Base-by-base conservation (phyloP, 2,329 filamentous ascomycete species). In the Venturia effusa region DNA sequence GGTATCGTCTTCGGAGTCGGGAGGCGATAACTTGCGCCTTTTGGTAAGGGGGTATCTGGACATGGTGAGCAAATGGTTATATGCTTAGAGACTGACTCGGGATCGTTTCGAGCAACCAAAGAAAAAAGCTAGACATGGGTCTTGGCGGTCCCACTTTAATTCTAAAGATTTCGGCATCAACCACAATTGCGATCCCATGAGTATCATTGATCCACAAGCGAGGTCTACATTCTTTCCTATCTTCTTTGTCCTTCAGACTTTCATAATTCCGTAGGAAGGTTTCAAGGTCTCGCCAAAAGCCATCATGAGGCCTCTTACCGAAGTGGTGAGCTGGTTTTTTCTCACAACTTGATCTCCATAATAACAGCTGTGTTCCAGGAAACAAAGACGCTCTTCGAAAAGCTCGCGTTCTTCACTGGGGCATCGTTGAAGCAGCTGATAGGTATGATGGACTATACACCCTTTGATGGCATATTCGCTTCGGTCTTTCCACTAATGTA, bases 61-160 rank as follows among this genome's bases (percentile, higher is more conserved):
- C 74, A 75, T 75, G 55, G 30, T 30, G 51, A 59, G 41, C 4
- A 57, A 34, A 19, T 19, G 27, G 48, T 19, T 17, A 4, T 55
- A 4, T 61, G 55, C 40, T 55, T 17, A n/a, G 41, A 4, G 15
- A 27, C 3, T 32, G 51, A 2, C 15, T 34, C 15, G 51, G 27
- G 15, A 34, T 15, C n/a, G 27, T 57, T 57, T n/a, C 7, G 10
- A 7, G 17, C 6, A 55, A 15, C 22, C 27, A 15, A 13, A 34
- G 27, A 13, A 34, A 22, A 57, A 57, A 55, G 6, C 11, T 19
- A 19, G 24, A 51, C n/a, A 48, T 4, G 34, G 10, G n/a, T 34
- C 17, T 57, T n/a, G 17, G 30, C 83, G 97, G 69, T 93, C 92
- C 76, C 87, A 39, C 37, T 39, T 39, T 39, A 39, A 39, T 39